Evolutionary conservation across 805 yeast species (phyloP), one percentile per base, ranked within the genome.

Genomic region (Tetrapisispora taiwanensis): DNA sequence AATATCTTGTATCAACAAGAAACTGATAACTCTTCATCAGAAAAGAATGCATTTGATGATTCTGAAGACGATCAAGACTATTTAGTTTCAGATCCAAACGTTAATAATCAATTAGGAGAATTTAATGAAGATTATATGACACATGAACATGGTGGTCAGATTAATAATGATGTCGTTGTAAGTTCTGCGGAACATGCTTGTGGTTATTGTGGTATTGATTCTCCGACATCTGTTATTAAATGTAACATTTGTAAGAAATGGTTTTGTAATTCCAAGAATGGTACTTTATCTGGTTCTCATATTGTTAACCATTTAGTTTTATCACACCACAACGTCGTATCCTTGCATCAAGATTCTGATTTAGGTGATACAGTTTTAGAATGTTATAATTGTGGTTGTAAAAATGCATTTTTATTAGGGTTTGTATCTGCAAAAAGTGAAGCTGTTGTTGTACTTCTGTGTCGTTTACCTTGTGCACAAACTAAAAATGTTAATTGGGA

Each of bases 401-500:
- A 71, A 47, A 89, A 89, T 54, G 83, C 79, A 2, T 89, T 89
- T 53, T 70, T 81, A 22, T 67, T 89, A 32, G 97, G 97, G 0
- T 87, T 81, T 62, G 92, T 89, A 14, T 74, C 88, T 22, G 95
- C 96, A 4, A 85, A 84, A 56, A 75, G 80, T 46, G 94, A 86
- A 52, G 79, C 88, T 4, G 88, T 87, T 32, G 89, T 89, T 47
- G 95, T 89, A 4, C 73, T 88, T 36, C 63, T 89, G 39, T 89
- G 97, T 64, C 77, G 97, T 45, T 69, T 85, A 44, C 96, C 96
- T 0, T 89, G 97, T 63, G 81, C 95, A 1, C 88, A 80, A 56
- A 62, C 72, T 8, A 79, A 82, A 51, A 86, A 83, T 60, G 66
- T 74, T 26, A 79, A 81, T 54, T 89, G 96, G 97, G 95, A 87